A percentile compares a stretch with the other conserved stretches of the same genome.
Conservation (phyloP, 177 flowering plant species). For the Vitis hybrid region DNA sequence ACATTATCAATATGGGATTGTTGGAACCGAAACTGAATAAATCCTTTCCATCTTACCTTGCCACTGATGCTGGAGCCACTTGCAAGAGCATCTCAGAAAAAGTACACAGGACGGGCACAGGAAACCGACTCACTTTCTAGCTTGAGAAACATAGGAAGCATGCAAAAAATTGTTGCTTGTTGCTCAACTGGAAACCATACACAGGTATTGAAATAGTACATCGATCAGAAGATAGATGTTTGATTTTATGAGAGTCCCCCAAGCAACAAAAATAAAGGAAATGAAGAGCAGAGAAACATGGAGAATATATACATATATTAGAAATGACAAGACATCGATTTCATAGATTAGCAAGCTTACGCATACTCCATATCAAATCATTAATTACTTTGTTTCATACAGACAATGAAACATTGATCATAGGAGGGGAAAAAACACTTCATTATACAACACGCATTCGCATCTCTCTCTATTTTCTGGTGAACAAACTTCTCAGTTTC, state of each 20-base stretch:
- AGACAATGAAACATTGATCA: slow-evolving; percentile 48
- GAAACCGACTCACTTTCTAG: too few species aligned
- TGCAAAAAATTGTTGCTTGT: too few species aligned
- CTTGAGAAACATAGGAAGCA: too few species aligned
- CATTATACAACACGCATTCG: slow-evolving; percentile 4
- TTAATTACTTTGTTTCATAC: slow-evolving; percentile 37
- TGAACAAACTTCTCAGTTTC: slow-evolving; percentile 64
- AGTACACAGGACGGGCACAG: too few species aligned
- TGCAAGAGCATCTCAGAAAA: background rate
- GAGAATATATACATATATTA: background rate
- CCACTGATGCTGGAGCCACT: background rate
- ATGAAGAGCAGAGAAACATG: background rate
- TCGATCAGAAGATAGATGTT: too few species aligned
- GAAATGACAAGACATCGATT: background rate
- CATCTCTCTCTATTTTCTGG: slow-evolving; percentile 40
- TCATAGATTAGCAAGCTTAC: slow-evolving; percentile 7
- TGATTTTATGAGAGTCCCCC: too few species aligned
- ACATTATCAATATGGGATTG: background rate
- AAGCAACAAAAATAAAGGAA: background rate
- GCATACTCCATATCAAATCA: background rate
- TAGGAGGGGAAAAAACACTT: slow-evolving; percentile 2
- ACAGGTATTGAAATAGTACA: too few species aligned
- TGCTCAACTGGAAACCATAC: too few species aligned
- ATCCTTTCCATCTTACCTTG: background rate
- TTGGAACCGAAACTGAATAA: background rate